Conservation (phyloP, 2,329 filamentous ascomycete species). For the Penicillium fuscoglaucum region DNA sequence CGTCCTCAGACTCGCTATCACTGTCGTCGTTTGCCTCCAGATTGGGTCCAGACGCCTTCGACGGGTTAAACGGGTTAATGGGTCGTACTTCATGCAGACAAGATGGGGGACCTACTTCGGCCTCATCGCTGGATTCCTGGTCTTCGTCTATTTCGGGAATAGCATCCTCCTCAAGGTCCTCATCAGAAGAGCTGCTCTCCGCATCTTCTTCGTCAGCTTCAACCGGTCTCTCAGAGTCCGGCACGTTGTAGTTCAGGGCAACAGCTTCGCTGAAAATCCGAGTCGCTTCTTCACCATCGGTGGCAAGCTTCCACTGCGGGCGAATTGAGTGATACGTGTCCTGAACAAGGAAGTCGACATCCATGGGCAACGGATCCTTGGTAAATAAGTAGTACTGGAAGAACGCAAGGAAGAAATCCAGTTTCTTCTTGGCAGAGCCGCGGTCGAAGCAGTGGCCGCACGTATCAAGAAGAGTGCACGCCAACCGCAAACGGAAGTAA, state of each 20-base stretch:
- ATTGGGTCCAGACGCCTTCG: constrained; percentile 46
- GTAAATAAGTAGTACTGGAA: constrained; percentile 92
- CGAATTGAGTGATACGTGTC: constrained; percentile 83
- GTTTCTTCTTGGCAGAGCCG: constrained; percentile 89
- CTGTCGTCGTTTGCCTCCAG: constrained; percentile 46
- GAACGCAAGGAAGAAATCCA: constrained; percentile 96
- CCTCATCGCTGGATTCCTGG: constrained; percentile 52
- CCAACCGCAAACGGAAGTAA: constrained; percentile 89
- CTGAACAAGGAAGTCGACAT: constrained; percentile 94
- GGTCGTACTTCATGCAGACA: background rate
- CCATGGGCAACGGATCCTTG: constrained; percentile 89
- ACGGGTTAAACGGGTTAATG: constrained; percentile 15
- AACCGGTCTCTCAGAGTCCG: constrained; percentile 65
- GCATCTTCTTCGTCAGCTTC: constrained; percentile 77
- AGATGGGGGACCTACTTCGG: constrained; percentile 34
- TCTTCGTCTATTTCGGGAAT: constrained; percentile 58
- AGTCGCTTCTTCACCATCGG: constrained; percentile 77
- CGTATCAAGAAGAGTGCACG: constrained; percentile 87
- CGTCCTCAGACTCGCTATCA: constrained; percentile 62
- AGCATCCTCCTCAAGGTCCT: constrained; percentile 66
- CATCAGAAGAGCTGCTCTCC: constrained; percentile 72
- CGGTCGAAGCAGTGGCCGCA: constrained; percentile 96
- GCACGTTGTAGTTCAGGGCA: constrained; percentile 80
- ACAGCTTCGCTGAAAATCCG: constrained; percentile 85
- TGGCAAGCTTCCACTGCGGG: constrained; percentile 88